Evolutionary conservation across 2,329 filamentous ascomycete species (phyloP), one percentile per base, ranked within the genome.

Genomic region (Ophiosphaerella narmari): DNA sequence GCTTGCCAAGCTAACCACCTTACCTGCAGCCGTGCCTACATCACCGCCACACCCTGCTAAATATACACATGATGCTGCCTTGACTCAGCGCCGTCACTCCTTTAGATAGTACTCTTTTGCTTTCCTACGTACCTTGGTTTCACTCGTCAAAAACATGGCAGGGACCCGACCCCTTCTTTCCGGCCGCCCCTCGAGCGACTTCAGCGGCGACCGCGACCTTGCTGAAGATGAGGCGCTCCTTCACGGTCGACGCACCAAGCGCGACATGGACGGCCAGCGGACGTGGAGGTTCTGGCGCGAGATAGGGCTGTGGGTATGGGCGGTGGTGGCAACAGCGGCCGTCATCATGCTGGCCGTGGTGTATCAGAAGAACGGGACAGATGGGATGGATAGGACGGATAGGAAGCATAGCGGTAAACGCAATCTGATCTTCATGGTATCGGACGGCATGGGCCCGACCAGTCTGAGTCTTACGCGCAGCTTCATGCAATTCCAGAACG

Each of bases 371-470:
- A 24, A 54, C 31, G 11, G 26, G 7, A 68, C 68, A 14, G 62
- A 67, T 32, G 39, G 60, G 7, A 68, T 68, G n/a, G 62, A 67
- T 32, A 39, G 60, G 7, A 68, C 68, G n/a, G 62, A 67, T 32
- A 39, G 60, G 24, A 61, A 68, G 14, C 63, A 65, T 34, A 66
- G 59, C 49, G 84, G 86, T 44, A 99, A 97, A 80, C 84, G 90
- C 46, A 99, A 97, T 74, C 80, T 99, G 45, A 88, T 99, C 64
- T 97, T 99, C 79, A 99, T 99, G 94, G 93, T 99, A 33, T 96
- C 91, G 0, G 94, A 99, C 73, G 94, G 94, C 67, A 99, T 99
- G 94, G 94, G 94, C 0, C 94, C 94, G 7, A 90, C 94, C 7
- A 93, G 90, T 63, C 80, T 99, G 46, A 89, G 88, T 23, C 75